phyloP scores from a whole-genome alignment of 2,329 filamentous ascomycete species.

The Aurifilum marmelostoma region DNA sequence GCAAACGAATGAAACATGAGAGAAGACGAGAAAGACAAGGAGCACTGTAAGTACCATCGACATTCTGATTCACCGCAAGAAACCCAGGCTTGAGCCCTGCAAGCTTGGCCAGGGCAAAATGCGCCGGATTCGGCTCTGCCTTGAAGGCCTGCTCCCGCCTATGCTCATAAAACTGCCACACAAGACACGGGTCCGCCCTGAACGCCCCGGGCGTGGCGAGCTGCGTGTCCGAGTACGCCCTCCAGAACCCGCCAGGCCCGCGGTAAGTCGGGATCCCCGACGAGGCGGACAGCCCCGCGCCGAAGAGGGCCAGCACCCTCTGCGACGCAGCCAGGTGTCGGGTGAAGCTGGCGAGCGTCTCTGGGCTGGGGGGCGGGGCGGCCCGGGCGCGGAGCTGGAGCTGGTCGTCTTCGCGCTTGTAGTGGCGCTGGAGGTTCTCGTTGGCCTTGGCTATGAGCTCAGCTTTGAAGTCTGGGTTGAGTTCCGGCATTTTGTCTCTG shows the following conservation, averaged over 20 bases:
- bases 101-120: slow-evolving; percentile 1
- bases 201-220: slow-evolving; percentile 10
- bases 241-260: slow-evolving; percentile 8
- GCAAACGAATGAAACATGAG: too few species aligned
- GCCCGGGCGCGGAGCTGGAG: background rate
- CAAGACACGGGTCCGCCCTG: slow-evolving; percentile 1
- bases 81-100: background rate
- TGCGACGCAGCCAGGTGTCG: background rate
- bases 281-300: slow-evolving; percentile 11
- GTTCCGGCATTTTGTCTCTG: background rate
- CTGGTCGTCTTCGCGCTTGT: background rate
- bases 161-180: slow-evolving; percentile 17
- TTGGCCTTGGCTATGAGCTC: slow-evolving; percentile 14
- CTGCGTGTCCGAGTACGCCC: slow-evolving; percentile 8
- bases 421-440: slow-evolving; percentile 2
- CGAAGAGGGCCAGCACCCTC: background rate
- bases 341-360: slow-evolving; percentile 4
- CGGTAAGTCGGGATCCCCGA: slow-evolving; percentile 12
- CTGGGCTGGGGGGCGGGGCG: background rate
- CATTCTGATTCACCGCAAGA: slow-evolving; percentile 1
- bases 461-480: slow-evolving; percentile 8
- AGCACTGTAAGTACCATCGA: background rate
- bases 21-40: background rate
- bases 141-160: background rate
- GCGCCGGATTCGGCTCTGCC: slow-evolving; percentile 10